Evolutionary conservation across 2,329 filamentous ascomycete genomes (phyloP).

Genomic region (Trichoderma breve): DNA sequence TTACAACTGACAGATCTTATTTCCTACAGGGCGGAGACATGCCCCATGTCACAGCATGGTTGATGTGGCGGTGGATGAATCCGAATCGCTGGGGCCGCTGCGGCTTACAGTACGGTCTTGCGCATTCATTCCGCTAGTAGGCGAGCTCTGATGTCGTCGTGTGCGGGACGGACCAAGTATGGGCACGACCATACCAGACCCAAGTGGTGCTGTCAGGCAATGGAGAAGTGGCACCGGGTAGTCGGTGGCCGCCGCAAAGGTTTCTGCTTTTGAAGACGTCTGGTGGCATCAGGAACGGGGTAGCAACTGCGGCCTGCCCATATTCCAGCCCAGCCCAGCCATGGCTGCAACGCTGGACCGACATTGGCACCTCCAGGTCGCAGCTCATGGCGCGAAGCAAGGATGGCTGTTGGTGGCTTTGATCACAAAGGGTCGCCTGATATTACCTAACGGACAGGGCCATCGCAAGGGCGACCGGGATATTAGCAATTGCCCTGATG

Average conservation of each 20-base stretch:
- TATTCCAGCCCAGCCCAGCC: neutral
- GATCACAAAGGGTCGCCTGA: neutral
- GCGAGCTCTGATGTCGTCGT: slow-evolving; percentile 7
- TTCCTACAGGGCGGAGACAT: slow-evolving; percentile 24
- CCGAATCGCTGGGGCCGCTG: slow-evolving; percentile 30
- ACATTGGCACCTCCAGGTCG: slow-evolving; percentile 1
- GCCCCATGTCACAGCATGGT: slow-evolving; percentile 20
- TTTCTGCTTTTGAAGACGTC: neutral
- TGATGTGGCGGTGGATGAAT: slow-evolving; percentile 28
- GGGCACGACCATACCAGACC: neutral
- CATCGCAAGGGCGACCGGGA: neutral
- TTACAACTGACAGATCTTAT: slow-evolving; percentile 31
- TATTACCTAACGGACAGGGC: slow-evolving; percentile 5
- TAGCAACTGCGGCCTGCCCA: neutral
- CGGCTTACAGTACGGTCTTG: slow-evolving; percentile 12
- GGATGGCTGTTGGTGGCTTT: slow-evolving; percentile 16
- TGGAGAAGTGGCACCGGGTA: neutral
- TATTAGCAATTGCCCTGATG: neutral
- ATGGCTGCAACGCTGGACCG: neutral
- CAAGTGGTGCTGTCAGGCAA: neutral
- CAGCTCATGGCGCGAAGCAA: slow-evolving; percentile 3
- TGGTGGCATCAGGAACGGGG: neutral
- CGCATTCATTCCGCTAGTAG: slow-evolving; percentile 12
- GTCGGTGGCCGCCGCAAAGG: neutral
- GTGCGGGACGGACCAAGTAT: neutral